Conservation (phyloP, 2,329 filamentous ascomycete genomes). For the Alternaria solani region DNA sequence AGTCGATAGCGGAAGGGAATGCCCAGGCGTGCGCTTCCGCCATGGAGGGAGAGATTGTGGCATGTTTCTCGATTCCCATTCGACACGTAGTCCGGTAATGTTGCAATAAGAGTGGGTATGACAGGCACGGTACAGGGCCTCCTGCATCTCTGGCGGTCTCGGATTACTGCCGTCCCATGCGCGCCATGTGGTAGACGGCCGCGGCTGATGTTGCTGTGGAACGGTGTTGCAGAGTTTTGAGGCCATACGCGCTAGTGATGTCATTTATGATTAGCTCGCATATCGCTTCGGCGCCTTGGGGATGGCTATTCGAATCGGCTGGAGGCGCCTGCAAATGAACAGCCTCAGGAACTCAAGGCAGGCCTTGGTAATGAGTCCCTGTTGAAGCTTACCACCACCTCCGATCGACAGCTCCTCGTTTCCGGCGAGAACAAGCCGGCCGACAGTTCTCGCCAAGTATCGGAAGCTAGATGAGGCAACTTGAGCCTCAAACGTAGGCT, state of each 20-base stretch:
- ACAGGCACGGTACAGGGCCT: constrained; percentile 15
- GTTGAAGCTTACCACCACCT: constrained; percentile 2
- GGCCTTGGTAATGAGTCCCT: not conserved
- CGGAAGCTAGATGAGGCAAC: constrained; percentile 8
- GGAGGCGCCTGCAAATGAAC: constrained; percentile 19
- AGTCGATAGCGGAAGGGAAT: constrained; percentile 17
- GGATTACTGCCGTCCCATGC: constrained; percentile 27
- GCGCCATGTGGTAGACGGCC: constrained; percentile 36
- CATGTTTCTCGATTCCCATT: constrained; percentile 33
- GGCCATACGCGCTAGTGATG: constrained; percentile 35
- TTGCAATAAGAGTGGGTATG: constrained; percentile 37
- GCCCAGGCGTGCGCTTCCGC: constrained; percentile 12
- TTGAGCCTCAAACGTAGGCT: constrained; percentile 29
- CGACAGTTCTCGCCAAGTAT: constrained; percentile 28
- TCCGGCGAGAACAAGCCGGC: constrained; percentile 31
- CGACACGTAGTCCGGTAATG: constrained; percentile 21
- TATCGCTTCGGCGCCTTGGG: constrained; percentile 25
- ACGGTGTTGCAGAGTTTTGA: constrained; percentile 31
- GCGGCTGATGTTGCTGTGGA: constrained; percentile 38
- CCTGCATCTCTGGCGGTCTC: constrained; percentile 21
- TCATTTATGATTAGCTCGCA: constrained; percentile 27
- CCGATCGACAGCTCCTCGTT: constrained; percentile 21
- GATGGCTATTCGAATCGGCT: constrained; percentile 6
- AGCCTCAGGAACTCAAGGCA: constrained; percentile 11
- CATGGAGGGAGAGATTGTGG: constrained; percentile 30